Base-by-base conservation (phyloP, 345 rosid species). In the Salix arbutifolia region DNA sequence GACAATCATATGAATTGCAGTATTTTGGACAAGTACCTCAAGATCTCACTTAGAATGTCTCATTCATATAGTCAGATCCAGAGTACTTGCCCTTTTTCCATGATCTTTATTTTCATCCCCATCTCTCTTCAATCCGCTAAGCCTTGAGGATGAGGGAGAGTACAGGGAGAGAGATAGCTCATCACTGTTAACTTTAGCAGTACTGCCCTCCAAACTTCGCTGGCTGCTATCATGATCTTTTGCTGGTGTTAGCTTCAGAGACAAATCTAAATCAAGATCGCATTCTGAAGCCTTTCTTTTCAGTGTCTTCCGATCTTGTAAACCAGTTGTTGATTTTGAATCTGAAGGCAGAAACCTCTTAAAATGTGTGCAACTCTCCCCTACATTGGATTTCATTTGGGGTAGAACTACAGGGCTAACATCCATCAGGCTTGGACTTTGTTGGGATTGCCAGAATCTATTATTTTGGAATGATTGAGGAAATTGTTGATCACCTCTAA, bases 41-140 rank as follows among this genome's bases (percentile, higher is more conserved):
- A 85, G 86, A 92, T 94, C 98, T 94, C 94, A 94, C 98, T 94
- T 87, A 81, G 96, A 92, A 92, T 90, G 76, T 83, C 73, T 71
- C 78, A 88, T 92, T 92, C 98, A 92, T 86, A 94, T 83, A 89
- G 98, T 94, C 91, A 92, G 98, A 94, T 89, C 94, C 74, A 90
- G 96, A 88, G 97, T 92, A 90, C 96, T 94, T 78, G 89, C 84
- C 89, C 91, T 79, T 84, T 83, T 84, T 60, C 72, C 85, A 70
- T 64, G 66, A 74, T 78, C 80, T 75, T 83, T 82, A 70, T 50
- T 61, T n/a, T 28, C 46, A 31, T 53, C 82, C 48, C 72, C 69
- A 12, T 66, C 84, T 70, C 82, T 77, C 69, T 82, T 83, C 71
- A 84, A 78, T 82, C 85, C 88, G 60, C 83, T 83, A 76, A 83